Evolutionary conservation across 805 yeast genomes (phyloP), one percentile per base, ranked within the genome.

Genomic region (Clavispora santaluciae): DNA sequence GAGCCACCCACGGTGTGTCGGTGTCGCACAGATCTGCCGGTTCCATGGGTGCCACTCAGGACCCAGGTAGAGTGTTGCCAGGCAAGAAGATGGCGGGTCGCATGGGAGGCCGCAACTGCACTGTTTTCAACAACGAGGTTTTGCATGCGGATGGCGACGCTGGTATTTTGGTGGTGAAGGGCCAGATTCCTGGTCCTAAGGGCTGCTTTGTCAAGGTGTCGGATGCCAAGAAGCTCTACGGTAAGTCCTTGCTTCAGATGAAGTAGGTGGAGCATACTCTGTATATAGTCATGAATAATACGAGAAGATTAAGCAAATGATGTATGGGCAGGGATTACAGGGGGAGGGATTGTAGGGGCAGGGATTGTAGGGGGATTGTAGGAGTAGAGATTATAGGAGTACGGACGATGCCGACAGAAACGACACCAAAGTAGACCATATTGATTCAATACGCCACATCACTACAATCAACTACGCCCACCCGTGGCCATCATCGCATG

Each of bases 51-150:
- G 88, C 83, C 63, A 86, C 86, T 57, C 95, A 93, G 51, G 84
- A 87, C 47, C 99, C 99, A 11, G 97, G 96, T 57, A 85, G 99
- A 71, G 87, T 89, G 39, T 71, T 89, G 47, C 98, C 97, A 12
- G 98, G 97, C 18, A 90, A 87, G 70, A 91, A 89, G 67, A 91
- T 93, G 99, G 95, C 98, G 26, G 99, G 99, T 50, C 86, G 86
- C 63, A 83, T 90, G 93, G 99, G 99, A 51, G 82, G 78, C 46
- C 73, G 76, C 41, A 72, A 70, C 52, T 76, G 78, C 46, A 91
- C 98, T 3, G 76, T 80, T 20, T 85, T 81, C 60, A 90, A 88
- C 61, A 72, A 81, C 20, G 74, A 81, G 58, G 82, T 93, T 17
- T 69, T 93, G 56, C 85, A 84, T 58, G 83, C 83, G 9, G 90